phyloP scores from a whole-genome alignment of 164 flowering plant species.

The grape (Vitis vinifera) region ASM3070453v1 NC_081812.1:12030501-12031000 shows the following conservation, averaged over 20 bases:
- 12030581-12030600: background rate
- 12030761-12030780: constrained; percentile 88
- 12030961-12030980: constrained; percentile 72
- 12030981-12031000: constrained; percentile 79
- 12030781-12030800: constrained; percentile 86
- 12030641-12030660: background rate
- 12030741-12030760: constrained; percentile 83
- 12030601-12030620: background rate
- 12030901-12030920: constrained; percentile 21
- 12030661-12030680: background rate
- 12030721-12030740: constrained; percentile 48
- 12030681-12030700: background rate
- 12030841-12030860: constrained; percentile 23
- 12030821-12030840: constrained; percentile 30
- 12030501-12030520: constrained; percentile 75
- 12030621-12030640: background rate
- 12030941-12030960: constrained; percentile 62
- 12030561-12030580: constrained; percentile 1
- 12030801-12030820: constrained; percentile 30
- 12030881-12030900: constrained; percentile 28
- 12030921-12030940: constrained; percentile 54
- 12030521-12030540: constrained; percentile 61
- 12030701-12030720: constrained; percentile 3
- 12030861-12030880: constrained; percentile 34
- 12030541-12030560: background rate